A percentile compares a stretch with the other conserved stretches of the same genome.
phyloP scores from a whole-genome alignment of 495 filamentous ascomycete genomes.

The Alectoria sarmentosa region DNA sequence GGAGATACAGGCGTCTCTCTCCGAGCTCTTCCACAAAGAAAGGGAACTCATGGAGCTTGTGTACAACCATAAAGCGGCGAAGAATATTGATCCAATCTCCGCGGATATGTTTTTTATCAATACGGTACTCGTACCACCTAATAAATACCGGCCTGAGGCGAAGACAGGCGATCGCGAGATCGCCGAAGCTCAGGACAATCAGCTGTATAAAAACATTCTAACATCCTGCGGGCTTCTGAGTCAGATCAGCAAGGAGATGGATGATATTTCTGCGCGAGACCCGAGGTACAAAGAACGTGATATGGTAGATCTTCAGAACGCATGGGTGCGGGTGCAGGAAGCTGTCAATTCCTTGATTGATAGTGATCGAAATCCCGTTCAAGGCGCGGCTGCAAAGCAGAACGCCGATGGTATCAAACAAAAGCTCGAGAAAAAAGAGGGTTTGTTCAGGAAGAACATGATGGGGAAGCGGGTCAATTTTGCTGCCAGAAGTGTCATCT shows the following conservation, averaged over 20 bases:
- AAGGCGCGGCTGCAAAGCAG: slow-evolving; percentile 60
- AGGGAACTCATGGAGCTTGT: slow-evolving; percentile 71
- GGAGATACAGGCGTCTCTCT: slow-evolving; percentile 69
- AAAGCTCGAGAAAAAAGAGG: slow-evolving; percentile 97
- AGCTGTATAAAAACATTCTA: slow-evolving; percentile 72
- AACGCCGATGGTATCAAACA: slow-evolving; percentile 92
- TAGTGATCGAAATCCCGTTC: slow-evolving; percentile 70
- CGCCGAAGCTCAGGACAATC: slow-evolving; percentile 79
- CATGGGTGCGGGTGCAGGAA: slow-evolving; percentile 79
- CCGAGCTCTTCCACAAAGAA: slow-evolving; percentile 79
- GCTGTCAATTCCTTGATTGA: slow-evolving; percentile 87
- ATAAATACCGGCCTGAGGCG: slow-evolving; percentile 87
- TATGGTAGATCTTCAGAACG: slow-evolving; percentile 57
- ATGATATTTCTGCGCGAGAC: slow-evolving; percentile 37
- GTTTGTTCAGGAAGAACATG: slow-evolving; percentile 98
- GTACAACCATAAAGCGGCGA: slow-evolving; percentile 64
- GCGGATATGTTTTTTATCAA: slow-evolving; percentile 93
- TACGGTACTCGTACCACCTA: slow-evolving; percentile 79
- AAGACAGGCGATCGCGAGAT: slow-evolving; percentile 68
- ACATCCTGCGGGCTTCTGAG: slow-evolving; percentile 60
- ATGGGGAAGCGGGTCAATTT: slow-evolving; percentile 99
- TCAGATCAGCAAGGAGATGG: slow-evolving; percentile 68
- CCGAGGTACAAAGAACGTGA: slow-evolving; percentile 39
- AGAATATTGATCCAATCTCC: slow-evolving; percentile 46
- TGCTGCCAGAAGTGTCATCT: slow-evolving; percentile 95